phyloP scores from a whole-genome alignment of 805 yeast genomes.

The Metschnikowia dekortorum region DNA sequence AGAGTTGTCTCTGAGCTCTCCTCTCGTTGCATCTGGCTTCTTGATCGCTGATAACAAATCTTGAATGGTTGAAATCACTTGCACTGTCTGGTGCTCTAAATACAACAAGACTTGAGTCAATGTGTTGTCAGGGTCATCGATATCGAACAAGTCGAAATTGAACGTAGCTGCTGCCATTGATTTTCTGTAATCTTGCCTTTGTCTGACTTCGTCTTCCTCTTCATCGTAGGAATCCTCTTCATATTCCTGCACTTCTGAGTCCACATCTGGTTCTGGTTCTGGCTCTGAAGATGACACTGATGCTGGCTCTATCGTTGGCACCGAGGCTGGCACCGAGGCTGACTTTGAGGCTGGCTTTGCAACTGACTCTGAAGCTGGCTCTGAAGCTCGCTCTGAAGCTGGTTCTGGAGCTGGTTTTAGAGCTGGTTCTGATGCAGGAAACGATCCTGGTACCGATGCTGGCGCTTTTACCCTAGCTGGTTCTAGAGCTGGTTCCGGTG shows the following conservation, averaged over 20 bases:
- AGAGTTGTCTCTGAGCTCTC: slow-evolving; percentile 68
- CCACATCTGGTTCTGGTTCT: background rate
- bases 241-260: slow-evolving; percentile 3
- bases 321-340: too few relatives aligned
- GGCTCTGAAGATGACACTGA: background rate
- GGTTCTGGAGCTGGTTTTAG: too few relatives aligned
- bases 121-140: slow-evolving; percentile 84
- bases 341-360: too few relatives aligned
- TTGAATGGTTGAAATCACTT: slow-evolving; percentile 87
- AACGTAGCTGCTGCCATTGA: slow-evolving; percentile 53
- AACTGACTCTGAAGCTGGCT: too few relatives aligned
- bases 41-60: slow-evolving; percentile 72
- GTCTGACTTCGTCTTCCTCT: slow-evolving; percentile 33
- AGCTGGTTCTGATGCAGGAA: too few relatives aligned
- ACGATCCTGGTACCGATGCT: too few relatives aligned
- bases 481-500: too few relatives aligned
- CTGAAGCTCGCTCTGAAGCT: too few relatives aligned
- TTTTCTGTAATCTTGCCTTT: slow-evolving; percentile 43
- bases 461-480: too few relatives aligned
- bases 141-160: slow-evolving; percentile 71
- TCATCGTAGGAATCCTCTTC: slow-evolving; percentile 23
- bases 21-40: slow-evolving; percentile 70
- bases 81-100: slow-evolving; percentile 89
- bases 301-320: too few relatives aligned
- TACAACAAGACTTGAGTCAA: slow-evolving; percentile 77